Percentiles rank a stretch among this genome's conserved stretches.
These are phyloP conservation scores for Starmerella ratchasimensis DNA, from an alignment of 805 yeast genomes.

Conservation along the genomic window DNA sequence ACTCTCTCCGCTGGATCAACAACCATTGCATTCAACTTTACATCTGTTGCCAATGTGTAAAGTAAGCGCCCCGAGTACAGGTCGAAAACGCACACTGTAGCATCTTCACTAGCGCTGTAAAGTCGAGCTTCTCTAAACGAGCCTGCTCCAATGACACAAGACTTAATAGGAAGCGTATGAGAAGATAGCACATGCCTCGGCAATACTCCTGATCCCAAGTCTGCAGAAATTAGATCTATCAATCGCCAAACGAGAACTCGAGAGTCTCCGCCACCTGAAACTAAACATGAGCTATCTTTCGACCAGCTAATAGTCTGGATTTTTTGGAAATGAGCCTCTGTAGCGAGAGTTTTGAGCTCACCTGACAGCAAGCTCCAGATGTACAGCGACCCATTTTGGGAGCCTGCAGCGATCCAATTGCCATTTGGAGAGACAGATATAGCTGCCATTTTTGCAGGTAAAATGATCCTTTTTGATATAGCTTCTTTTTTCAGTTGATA, in stretches of 20 bases:
- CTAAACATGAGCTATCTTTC: constrained; percentile 47
- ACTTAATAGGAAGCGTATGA: constrained; percentile 38
- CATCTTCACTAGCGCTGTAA: constrained; percentile 58
- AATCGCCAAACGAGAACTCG: constrained; percentile 64
- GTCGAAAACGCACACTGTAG: constrained; percentile 61
- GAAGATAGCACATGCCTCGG: constrained; percentile 23
- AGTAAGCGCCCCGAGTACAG: constrained; percentile 35
- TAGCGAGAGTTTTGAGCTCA: constrained; percentile 46
- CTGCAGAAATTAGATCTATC: constrained; percentile 38
- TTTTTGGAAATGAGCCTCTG: constrained; percentile 71
- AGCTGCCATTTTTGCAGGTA: constrained; percentile 65
- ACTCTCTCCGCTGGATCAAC: constrained; percentile 71
- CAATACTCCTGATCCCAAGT: neutral
- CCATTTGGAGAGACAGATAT: constrained; percentile 34
- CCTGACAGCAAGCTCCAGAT: constrained; percentile 83
- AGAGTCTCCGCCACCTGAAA: constrained; percentile 73
- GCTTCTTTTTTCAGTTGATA: constrained; percentile 47
- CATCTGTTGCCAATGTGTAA: constrained; percentile 58
- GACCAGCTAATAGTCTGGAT: constrained; percentile 48
- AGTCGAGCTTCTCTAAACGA: constrained; percentile 45
- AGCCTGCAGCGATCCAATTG: constrained; percentile 50
- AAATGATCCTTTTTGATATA: constrained; percentile 66
- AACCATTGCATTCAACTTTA: constrained; percentile 42
- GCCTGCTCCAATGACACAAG: constrained; percentile 38
- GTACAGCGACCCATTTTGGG: constrained; percentile 61